Conservation (phyloP, 345 rosid species). For the Cardamine resedifolia region DNA sequence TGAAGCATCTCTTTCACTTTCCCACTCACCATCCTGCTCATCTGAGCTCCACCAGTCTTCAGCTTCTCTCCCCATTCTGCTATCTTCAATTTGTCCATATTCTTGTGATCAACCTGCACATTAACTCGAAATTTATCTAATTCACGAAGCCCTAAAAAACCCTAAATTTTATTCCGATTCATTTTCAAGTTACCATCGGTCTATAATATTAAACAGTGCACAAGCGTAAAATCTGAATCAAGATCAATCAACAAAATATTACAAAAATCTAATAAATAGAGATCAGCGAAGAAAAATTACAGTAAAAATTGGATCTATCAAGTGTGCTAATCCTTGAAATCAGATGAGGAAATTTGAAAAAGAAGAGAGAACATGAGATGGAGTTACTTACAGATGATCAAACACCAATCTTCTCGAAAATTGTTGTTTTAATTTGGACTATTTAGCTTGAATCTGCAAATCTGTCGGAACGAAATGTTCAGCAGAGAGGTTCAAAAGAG, state of each 20-base stretch:
- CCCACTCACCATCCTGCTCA: slow-evolving; percentile 73
- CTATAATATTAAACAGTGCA: not conserved
- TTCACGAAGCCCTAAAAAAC: not conserved
- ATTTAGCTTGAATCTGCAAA: slow-evolving; percentile 17
- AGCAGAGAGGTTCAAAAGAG: slow-evolving; percentile 9
- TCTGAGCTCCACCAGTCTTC: slow-evolving; percentile 77
- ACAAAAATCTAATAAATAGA: not conserved
- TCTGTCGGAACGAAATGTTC: slow-evolving; percentile 29
- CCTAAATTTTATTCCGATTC: slow-evolving; percentile 16
- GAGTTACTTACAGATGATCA: slow-evolving; percentile 20
- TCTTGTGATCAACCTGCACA: slow-evolving; percentile 13
- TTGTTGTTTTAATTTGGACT: not conserved
- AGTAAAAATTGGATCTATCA: slow-evolving; percentile 18
- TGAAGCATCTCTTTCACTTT: slow-evolving; percentile 85
- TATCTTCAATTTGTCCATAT: slow-evolving; percentile 70
- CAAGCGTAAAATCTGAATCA: not conserved
- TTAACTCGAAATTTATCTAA: not conserved
- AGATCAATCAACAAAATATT: not conserved
- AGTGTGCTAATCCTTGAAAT: not conserved
- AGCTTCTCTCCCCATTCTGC: slow-evolving; percentile 72
- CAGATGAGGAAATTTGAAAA: not conserved
- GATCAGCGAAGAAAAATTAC: not conserved
- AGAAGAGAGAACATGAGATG: slow-evolving; percentile 10
- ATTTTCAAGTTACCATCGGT: not conserved
- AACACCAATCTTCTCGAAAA: not conserved